Evolutionary conservation across 441 rosid genomes (phyloP), one percentile per base, ranked within the genome.

Genomic region (Macaranga tanarius): DNA sequence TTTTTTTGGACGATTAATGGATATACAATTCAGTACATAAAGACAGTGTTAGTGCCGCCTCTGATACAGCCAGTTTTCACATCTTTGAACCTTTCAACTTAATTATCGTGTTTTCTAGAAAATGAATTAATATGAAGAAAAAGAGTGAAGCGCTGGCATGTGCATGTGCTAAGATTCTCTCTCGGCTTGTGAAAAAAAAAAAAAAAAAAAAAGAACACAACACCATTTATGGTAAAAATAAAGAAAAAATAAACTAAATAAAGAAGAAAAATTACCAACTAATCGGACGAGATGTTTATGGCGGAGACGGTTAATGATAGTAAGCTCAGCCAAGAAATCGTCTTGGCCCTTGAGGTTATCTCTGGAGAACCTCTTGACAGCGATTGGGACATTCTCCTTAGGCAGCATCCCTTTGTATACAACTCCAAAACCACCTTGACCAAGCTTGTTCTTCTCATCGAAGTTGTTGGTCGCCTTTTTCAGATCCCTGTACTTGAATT

Each of bases 301-400:
- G 68, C 86, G 89, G 58, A 88, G 82, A 10, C 87, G 83, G 76
- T 85, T 86, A 61, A 88, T 88, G 80, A 88, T 84, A 38, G 85
- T 77, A 44, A 88, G 88, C 69, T 85, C 89, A 26, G 87, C 70
- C 78, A 86, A 66, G 79, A 88, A 86, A 76, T 83, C 84, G 62
- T 77, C 89, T 80, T 76, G 83, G 26, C 89, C 79, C 65, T 81
- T 74, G 9, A 80, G 73, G 64, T 78, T 51, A 38, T 79, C 88
- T 67, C 88, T 76, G 6, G 80, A 80, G 63, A 86, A 85, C 40
- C 85, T 86, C 51, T 88, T 86, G 62, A 86, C 89, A 1, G 90
- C 89, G 10, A 85, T 76, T 50, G 57, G 77, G 57, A 80, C 64
- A 68, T 76, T 80, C 65, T 88, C 89, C 56, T 77, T 69, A 5